Evolutionary conservation across 331 rosid species (phyloP), one percentile per base, ranked within the genome.

Genomic region (Spiraea crenata): DNA sequence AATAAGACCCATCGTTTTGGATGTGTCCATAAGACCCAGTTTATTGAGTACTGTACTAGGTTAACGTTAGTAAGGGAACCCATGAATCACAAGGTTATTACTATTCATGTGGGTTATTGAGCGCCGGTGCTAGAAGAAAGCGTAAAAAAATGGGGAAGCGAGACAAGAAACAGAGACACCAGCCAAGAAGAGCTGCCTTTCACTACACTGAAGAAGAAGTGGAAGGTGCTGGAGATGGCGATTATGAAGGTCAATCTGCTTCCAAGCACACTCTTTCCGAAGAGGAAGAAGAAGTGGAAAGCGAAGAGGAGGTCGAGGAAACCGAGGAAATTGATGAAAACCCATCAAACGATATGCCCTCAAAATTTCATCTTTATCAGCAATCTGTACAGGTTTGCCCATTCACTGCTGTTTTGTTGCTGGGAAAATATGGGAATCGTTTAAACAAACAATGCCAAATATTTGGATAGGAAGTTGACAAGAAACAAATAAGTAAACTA

Each of bases 311-410:
- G 9, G 60, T 10, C 14, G 75, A 81, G 16, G 79, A 44, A 51
- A 76, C 71, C n/a, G 80, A 76, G 15, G 48, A 69, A 39, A 64
- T 67, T 67, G 56, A 67, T 6, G 80, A 69, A 34, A 15, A 41
- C 83, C 82, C 86, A 70, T 85, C 83, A 25, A 69, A 56, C 57
- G 87, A 82, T 55, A 63, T 78, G 51, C 98, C 98, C 65, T 93
- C 98, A 2, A 93, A 93, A 52, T 93, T 90, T 76, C 82, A 60
- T 59, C 95, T 93, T 72, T 93, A 90, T 73, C 96, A 93, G 69
- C 92, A 89, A 70, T 90, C 95, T 35, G 98, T 93, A 9, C 98
- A 93, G 95, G 98, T 93, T 76, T 61, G 77, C 19, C 12, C 44
- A 68, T 62, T 73, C 70, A 57, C 79, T 6, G 5, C 68, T 35